These are phyloP conservation scores for Withania somnifera DNA, from an alignment of 305 asterid genomes.

Conservation along the genomic window DNA sequence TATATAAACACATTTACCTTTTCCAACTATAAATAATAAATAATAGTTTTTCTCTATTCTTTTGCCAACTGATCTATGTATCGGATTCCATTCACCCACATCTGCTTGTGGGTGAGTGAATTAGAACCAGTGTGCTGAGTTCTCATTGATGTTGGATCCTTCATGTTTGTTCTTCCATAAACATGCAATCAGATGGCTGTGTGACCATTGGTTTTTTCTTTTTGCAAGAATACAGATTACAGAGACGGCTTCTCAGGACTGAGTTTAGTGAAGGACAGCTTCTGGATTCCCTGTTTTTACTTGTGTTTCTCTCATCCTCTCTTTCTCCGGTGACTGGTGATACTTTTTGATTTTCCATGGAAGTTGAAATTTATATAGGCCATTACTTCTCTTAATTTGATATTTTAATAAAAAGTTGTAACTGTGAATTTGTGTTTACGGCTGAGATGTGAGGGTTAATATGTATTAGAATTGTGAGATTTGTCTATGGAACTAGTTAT, in stretches of 20 bases:
- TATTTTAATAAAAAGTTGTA: neutral
- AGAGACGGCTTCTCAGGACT: neutral
- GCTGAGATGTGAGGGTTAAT: neutral
- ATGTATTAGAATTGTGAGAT: neutral
- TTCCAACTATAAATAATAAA: too few species aligned
- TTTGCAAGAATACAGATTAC: neutral
- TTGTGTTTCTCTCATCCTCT: neutral
- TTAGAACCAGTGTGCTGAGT: neutral
- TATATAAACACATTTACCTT: neutral
- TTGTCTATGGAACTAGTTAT: neutral
- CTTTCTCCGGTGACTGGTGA: neutral
- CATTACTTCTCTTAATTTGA: neutral
- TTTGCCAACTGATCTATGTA: too few species aligned
- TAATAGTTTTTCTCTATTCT: too few species aligned
- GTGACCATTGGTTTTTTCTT: neutral
- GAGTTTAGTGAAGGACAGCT: neutral
- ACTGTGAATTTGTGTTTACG: neutral
- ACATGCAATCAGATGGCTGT: neutral
- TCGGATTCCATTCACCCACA: too few species aligned
- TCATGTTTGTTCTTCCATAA: neutral
- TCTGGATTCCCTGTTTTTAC: neutral
- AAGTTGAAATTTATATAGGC: neutral
- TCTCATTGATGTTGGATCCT: too few species aligned
- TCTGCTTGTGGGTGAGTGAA: neutral
- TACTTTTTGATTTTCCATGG: neutral